phyloP scores from a whole-genome alignment of 2,329 filamentous ascomycete species.

The Neofusicoccum cordaticola region DNA sequence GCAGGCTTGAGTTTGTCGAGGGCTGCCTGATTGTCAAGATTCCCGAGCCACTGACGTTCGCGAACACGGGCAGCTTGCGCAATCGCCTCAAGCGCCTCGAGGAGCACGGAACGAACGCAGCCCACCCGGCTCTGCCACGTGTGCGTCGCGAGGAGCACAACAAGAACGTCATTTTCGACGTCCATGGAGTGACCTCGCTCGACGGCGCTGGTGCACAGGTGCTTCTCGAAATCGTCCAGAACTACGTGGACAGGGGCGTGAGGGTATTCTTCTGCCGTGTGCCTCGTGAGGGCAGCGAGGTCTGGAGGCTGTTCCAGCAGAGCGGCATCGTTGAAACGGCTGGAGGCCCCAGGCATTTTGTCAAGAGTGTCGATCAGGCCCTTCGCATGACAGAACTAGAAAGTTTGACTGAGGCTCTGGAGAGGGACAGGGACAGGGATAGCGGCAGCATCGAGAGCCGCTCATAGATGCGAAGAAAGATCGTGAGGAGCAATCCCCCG shows the following conservation, averaged over 20 bases:
- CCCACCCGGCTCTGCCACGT: conserved; percentile 83
- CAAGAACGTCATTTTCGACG: conserved; percentile 91
- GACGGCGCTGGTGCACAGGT: conserved; percentile 94
- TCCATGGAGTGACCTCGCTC: conserved; percentile 92
- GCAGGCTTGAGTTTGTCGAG: conserved; percentile 81
- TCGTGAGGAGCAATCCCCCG: no score
- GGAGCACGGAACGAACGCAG: conserved; percentile 79
- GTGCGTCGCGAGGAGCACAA: conserved; percentile 77
- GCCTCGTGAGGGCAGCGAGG: conserved; percentile 49
- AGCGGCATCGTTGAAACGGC: conserved; percentile 83
- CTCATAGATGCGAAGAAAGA: no score
- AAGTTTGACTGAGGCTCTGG: conserved; percentile 38
- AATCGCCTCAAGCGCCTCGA: conserved; percentile 79
- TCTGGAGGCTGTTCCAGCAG: conserved; percentile 70
- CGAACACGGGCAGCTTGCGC: conserved; percentile 91
- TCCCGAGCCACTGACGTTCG: conserved; percentile 92
- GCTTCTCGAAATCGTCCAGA: conserved; percentile 79
- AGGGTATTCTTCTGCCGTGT: conserved; percentile 70
- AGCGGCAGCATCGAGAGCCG: neutral
- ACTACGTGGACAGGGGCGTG: conserved; percentile 74
- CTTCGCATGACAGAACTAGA: conserved; percentile 76
- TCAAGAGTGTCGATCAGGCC: conserved; percentile 79
- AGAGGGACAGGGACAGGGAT: neutral
- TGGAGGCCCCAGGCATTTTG: conserved; percentile 75
- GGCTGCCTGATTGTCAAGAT: conserved; percentile 96